Conservation (phyloP, 108 stramenopile species). For the Skeletonema potamos region DNA sequence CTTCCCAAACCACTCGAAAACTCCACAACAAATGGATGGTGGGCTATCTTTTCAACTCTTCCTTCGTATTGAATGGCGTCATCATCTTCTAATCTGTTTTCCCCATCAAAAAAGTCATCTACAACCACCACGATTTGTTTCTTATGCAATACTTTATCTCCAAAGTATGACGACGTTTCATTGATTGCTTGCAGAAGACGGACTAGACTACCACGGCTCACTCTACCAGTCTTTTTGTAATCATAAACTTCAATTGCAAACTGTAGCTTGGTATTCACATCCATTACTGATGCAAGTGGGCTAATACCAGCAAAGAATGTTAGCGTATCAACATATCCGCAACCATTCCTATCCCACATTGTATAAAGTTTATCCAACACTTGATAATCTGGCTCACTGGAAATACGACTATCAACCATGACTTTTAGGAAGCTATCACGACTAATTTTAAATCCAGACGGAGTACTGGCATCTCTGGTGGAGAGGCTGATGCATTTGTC, state of each 20-base stretch:
- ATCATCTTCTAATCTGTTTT: slow-evolving; percentile 1
- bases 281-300: slow-evolving; percentile 55
- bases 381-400: slow-evolving; percentile 26
- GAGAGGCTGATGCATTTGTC: slow-evolving; percentile 20
- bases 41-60: slow-evolving; percentile 12
- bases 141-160: slow-evolving; percentile 45
- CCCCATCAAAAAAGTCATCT: slow-evolving; percentile 37
- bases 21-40: slow-evolving; percentile 21
- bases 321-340: slow-evolving; percentile 27
- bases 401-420: slow-evolving; percentile 18
- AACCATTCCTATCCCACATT: slow-evolving; percentile 59
- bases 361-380: slow-evolving; percentile 60
- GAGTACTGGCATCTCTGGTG: slow-evolving; percentile 10
- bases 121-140: slow-evolving; percentile 47
- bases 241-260: slow-evolving; percentile 52
- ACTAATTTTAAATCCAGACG: slow-evolving; percentile 24
- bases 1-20: slow-evolving; percentile 19
- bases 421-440: slow-evolving; percentile 16
- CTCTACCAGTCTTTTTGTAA: slow-evolving; percentile 14
- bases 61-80: slow-evolving; percentile 17
- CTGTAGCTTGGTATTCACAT: slow-evolving; percentile 33
- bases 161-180: slow-evolving; percentile 56
- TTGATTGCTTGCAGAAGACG: slow-evolving; percentile 49
- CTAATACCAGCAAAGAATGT: slow-evolving; percentile 57
- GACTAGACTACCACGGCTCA: slow-evolving; percentile 23